A percentile compares a stretch with the other conserved stretches of the same genome.
phyloP scores from a whole-genome alignment of 176 grass and related monocot species.

The Coix lacrymajobi region DNA sequence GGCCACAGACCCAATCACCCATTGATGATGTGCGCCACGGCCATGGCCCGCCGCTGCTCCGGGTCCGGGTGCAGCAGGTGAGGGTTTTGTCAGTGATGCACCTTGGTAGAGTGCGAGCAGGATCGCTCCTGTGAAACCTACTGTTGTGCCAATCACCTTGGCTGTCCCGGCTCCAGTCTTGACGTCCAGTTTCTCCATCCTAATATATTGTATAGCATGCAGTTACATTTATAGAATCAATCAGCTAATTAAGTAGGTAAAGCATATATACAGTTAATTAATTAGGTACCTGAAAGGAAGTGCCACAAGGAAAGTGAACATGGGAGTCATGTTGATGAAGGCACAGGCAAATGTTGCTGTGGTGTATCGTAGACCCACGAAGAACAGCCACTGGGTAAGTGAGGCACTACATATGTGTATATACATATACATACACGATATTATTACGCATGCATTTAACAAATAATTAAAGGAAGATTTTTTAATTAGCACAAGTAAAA shows the following conservation, averaged over 20 bases:
- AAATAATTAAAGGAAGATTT: neutral
- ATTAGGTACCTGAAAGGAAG: constrained; percentile 34
- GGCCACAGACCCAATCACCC: constrained; percentile 53
- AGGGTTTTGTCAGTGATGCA: constrained; percentile 28
- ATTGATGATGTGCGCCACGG: constrained; percentile 13
- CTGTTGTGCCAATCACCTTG: constrained; percentile 45
- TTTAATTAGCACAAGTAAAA: neutral
- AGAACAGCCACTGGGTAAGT: constrained; percentile 61
- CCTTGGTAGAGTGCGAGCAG: constrained; percentile 66
- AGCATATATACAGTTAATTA: neutral
- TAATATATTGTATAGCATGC: neutral
- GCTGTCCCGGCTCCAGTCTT: constrained; percentile 51
- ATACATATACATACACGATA: neutral
- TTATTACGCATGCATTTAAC: neutral
- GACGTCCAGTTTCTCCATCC: constrained; percentile 47
- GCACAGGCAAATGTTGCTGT: constrained; percentile 54
- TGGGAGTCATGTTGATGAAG: constrained; percentile 65
- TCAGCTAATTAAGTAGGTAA: neutral
- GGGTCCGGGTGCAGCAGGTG: neutral
- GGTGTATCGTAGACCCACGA: constrained; percentile 48
- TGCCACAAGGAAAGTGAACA: constrained; percentile 56
- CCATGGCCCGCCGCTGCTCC: neutral
- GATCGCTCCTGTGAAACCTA: constrained; percentile 53
- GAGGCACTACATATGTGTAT: constrained; percentile 28
- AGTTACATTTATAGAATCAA: neutral